phyloP scores from a whole-genome alignment of 441 rosid species.

The Populus hybrid region DNA sequence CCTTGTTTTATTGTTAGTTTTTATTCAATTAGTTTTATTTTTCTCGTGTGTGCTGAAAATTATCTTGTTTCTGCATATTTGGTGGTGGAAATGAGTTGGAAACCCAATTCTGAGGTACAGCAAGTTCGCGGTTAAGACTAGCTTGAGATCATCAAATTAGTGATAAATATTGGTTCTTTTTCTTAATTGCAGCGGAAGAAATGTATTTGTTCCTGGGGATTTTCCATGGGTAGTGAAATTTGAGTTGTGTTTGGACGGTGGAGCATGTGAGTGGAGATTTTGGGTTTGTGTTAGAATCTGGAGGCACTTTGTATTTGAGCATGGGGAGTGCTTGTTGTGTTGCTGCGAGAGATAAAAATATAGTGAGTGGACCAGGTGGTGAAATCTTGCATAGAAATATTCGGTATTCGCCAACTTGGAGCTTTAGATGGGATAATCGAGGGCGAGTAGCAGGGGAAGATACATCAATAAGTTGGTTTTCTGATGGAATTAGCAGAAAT shows the following conservation, averaged over 20 bases:
- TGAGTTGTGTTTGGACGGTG: constrained; percentile 1
- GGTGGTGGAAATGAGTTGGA: neutral
- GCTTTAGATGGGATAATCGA: constrained; percentile 91
- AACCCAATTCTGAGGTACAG: constrained; percentile 1
- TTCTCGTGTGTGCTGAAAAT: neutral
- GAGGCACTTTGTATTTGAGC: constrained; percentile 21
- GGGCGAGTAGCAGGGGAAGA: constrained; percentile 98
- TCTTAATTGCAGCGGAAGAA: constrained; percentile 21
- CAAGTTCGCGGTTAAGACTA: neutral
- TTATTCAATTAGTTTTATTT: neutral
- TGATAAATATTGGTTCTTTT: neutral
- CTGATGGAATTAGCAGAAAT: constrained; percentile 56
- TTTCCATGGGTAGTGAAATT: neutral
- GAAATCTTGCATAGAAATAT: constrained; percentile 61
- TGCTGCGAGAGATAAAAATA: constrained; percentile 85
- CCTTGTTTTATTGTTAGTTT: neutral
- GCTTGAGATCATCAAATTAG: neutral
- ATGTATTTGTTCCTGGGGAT: neutral
- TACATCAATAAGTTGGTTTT: constrained; percentile 64
- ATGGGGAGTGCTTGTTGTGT: constrained; percentile 98
- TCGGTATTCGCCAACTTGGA: constrained; percentile 87
- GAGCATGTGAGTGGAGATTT: constrained; percentile 31
- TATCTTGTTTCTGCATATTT: neutral
- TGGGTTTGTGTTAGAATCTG: constrained; percentile 16
- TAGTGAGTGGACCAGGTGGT: constrained; percentile 53